Evolutionary conservation across 352 stramenopile species (phyloP).

Genomic region (Pythium rhizo-oryzae): DNA sequence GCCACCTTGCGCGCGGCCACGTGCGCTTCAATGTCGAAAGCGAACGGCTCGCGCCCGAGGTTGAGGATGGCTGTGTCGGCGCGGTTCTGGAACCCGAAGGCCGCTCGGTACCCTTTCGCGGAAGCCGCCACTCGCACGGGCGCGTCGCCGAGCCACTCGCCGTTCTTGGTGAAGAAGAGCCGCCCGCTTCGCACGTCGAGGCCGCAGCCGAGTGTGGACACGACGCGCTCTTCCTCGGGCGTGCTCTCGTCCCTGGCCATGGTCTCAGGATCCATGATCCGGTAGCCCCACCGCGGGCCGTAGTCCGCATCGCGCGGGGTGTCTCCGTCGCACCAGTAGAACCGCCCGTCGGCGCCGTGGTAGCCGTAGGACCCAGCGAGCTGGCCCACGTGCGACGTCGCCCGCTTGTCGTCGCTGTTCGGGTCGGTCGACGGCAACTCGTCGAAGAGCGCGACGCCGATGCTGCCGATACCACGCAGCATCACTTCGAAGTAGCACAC

Average conservation of each 20-base stretch:
- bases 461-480: slow-evolving; percentile 29
- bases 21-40: slow-evolving; percentile 37
- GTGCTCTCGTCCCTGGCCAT: too few relatives aligned
- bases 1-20: not conserved
- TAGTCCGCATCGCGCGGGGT: not conserved
- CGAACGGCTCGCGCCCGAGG: slow-evolving; percentile 31
- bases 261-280: too few relatives aligned
- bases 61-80: slow-evolving; percentile 38
- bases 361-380: slow-evolving; percentile 39
- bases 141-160: slow-evolving; percentile 26
- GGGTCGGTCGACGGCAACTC: too few relatives aligned
- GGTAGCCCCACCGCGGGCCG: slow-evolving; percentile 27
- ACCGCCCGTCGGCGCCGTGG: slow-evolving; percentile 34
- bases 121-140: slow-evolving; percentile 5
- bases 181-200: slow-evolving; percentile 3
- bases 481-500: slow-evolving; percentile 42
- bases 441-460: slow-evolving; percentile 26
- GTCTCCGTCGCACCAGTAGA: slow-evolving; percentile 36
- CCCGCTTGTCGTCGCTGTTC: too few relatives aligned
- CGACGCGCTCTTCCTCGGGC: not conserved
- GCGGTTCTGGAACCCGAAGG: slow-evolving; percentile 35
- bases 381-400: slow-evolving; percentile 38
- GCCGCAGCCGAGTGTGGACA: slow-evolving; percentile 33
- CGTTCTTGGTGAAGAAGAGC: slow-evolving; percentile 43
- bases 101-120: slow-evolving; percentile 19